Conservation (phyloP, 2,329 filamentous ascomycete genomes). For the Lachnellula occidentalis region DNA sequence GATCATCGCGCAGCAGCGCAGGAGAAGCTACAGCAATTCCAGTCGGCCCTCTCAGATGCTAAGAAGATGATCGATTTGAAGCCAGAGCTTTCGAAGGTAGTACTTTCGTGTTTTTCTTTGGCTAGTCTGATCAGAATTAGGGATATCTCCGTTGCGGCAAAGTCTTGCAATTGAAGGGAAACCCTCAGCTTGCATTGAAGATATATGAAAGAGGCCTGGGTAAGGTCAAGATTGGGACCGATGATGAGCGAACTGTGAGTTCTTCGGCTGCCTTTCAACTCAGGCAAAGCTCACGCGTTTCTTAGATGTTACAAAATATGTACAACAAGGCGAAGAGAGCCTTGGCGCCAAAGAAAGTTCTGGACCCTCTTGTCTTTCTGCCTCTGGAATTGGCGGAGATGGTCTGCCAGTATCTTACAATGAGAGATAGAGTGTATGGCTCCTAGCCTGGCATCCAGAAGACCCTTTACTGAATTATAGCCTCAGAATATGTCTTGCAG, state of each 20-base stretch:
- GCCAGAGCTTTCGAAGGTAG: slow-evolving; percentile 28
- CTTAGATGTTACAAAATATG: slow-evolving; percentile 27
- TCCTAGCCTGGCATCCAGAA: not conserved
- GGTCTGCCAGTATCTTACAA: slow-evolving; percentile 25
- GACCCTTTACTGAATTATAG: slow-evolving; percentile 4
- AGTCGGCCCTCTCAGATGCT: slow-evolving; percentile 28
- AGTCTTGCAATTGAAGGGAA: slow-evolving; percentile 26
- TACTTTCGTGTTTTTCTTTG: not conserved
- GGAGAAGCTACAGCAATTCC: slow-evolving; percentile 28
- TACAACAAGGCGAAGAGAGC: slow-evolving; percentile 26
- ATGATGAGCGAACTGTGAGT: slow-evolving; percentile 26
- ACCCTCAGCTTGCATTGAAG: slow-evolving; percentile 27
- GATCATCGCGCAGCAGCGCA: slow-evolving; percentile 32
- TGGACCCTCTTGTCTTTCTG: slow-evolving; percentile 30
- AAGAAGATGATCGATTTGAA: slow-evolving; percentile 30
- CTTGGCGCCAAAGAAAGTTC: slow-evolving; percentile 20
- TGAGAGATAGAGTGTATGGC: slow-evolving; percentile 29
- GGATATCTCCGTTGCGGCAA: slow-evolving; percentile 33
- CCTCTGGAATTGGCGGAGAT: slow-evolving; percentile 32
- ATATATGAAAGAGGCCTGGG: slow-evolving; percentile 31
- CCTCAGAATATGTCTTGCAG: slow-evolving; percentile 27
- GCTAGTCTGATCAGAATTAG: slow-evolving; percentile 12
- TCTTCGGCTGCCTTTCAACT: not conserved
- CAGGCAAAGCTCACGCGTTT: slow-evolving; percentile 5
- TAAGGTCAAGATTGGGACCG: slow-evolving; percentile 29